Base-by-base conservation (phyloP, 129 eudicot species). In the Artemisia tridentata region DNA sequence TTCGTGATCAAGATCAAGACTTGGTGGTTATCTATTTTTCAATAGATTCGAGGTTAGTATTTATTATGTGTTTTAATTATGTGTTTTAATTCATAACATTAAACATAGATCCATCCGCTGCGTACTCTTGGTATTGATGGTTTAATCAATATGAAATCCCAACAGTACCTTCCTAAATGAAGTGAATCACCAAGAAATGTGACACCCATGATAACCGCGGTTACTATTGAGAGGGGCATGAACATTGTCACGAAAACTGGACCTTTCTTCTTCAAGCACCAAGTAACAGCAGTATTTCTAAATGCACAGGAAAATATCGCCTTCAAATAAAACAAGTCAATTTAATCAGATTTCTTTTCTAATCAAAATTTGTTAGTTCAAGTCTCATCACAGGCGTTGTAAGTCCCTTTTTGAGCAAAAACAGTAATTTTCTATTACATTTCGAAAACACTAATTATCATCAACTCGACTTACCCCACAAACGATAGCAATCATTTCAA, bases 191-290 rank as follows among this genome's bases (percentile, higher is more conserved):
- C 71, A 16, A 76, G 80, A 69, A 76, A 68, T 51, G 75, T 61
- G 71, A 61, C 80, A 61, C 80, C 80, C 75, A 76, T 15, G 34
- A 60, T 61, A 20, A 50, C 55, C 7, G 75, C 54, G 20, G 51
- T 27, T 4, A 61, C 80, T 11, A 76, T 76, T 27, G 74, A 58
- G 38, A 75, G 57, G 3, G 80, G 80, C 0, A 70, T 10, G 19
- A 76, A 76, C 71, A 76, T 76, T 15, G 65, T 43, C 5, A 68
- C 75, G 43, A 68, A 76, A 69, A 76, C 65, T 7, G 71, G 80
- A 50, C 80, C 80, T 69, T 76, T 76, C 65, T 76, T 76, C 65
- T 29, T 9, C 15, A 76, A 63, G 56, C 80, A 76, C 80, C 80
- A 76, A 50, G 54, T 69, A 2, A 2, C 14, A 69, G 46, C 49